Percentiles rank a stretch among this genome's conserved stretches.
Conservation (phyloP, 768 basidiomycete genomes). For the Coprinopsis marcescibilis region DNA sequence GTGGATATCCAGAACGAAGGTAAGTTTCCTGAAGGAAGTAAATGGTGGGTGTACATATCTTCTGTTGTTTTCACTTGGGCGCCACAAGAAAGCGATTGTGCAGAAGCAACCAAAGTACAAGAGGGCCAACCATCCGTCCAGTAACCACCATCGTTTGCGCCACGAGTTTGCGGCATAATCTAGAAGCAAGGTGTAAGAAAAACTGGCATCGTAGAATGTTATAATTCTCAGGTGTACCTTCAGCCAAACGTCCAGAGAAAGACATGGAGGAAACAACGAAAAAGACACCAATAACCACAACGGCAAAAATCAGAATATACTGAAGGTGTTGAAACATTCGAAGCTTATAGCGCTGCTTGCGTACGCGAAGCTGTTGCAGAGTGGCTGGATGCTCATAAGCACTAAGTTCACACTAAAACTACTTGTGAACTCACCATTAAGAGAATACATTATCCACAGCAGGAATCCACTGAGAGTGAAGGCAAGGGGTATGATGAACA, state of each 20-base stretch:
- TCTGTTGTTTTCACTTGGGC: slow-evolving; percentile 85
- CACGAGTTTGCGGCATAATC: slow-evolving; percentile 92
- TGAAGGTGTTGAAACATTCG: slow-evolving; percentile 86
- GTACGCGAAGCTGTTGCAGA: slow-evolving; percentile 74
- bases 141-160: slow-evolving; percentile 89
- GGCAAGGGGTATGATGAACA: slow-evolving; percentile 92
- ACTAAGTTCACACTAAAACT: not conserved
- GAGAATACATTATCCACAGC: slow-evolving; percentile 89
- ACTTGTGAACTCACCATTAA: slow-evolving; percentile 57
- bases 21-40: slow-evolving; percentile 19
- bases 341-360: slow-evolving; percentile 84
- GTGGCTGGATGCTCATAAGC: slow-evolving; percentile 52
- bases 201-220: slow-evolving; percentile 4
- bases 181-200: slow-evolving; percentile 22
- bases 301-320: slow-evolving; percentile 76
- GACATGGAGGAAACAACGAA: slow-evolving; percentile 90
- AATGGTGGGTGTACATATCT: slow-evolving; percentile 48
- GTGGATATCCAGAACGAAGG: slow-evolving; percentile 38
- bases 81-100: slow-evolving; percentile 86
- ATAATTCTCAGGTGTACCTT: slow-evolving; percentile 63
- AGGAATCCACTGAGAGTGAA: slow-evolving; percentile 95
- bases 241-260: slow-evolving; percentile 85
- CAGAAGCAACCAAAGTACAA: slow-evolving; percentile 81
- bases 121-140: slow-evolving; percentile 91
- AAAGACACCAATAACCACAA: slow-evolving; percentile 78